Base-by-base conservation (phyloP, 1,284 basidiomycete species). In the Hemileia vastatrix region DNA sequence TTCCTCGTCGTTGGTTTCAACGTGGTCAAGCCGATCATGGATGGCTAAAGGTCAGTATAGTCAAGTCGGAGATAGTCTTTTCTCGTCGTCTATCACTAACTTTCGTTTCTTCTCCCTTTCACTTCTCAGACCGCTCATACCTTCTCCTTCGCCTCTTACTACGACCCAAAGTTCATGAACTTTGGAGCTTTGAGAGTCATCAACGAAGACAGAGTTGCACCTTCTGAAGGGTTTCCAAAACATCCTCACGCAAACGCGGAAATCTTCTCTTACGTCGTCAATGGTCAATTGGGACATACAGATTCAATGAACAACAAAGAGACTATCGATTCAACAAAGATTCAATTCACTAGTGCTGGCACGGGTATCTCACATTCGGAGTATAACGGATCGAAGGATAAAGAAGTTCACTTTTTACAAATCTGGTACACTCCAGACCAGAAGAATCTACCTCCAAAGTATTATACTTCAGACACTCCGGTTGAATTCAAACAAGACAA, bases 151-250 rank as follows among this genome's bases (percentile, higher is more conserved):
- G 86, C 90, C 1, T 77, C 77, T 71, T 90, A 90, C 74, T 81
- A 84, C 64, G 84, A 86, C 58, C 69, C 72, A 2, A 59, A 76
- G 1, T 83, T 86, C 67, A 78, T 53, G 21, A 27, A 66, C 5
- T 81, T 77, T 65, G 78, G 78, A 2, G 65, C 72, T 43, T 70
- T 81, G 1, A 69, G 79, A 56, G 81, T 82, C 4, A 79, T 96
- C 75, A 96, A 95, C 77, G 92, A 95, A 76, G 92, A 95, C 71
- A 83, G 90, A 33, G 89, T 95, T 27, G 82, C 82, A 1, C 78
- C 87, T 3, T 73, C 77, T 2, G 86, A 83, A 5, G 93, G 92
- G 0, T 96, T 96, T 69, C 90, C 88, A 2, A 85, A 84, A 0
- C 91, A 96, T 67, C 81, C 75, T 6, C 93, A 96, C 74, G 80